These are phyloP conservation scores for Cutaneotrichosporon curvatum DNA, from an alignment of 1,284 basidiomycete genomes.

Conservation along the genomic window DNA sequence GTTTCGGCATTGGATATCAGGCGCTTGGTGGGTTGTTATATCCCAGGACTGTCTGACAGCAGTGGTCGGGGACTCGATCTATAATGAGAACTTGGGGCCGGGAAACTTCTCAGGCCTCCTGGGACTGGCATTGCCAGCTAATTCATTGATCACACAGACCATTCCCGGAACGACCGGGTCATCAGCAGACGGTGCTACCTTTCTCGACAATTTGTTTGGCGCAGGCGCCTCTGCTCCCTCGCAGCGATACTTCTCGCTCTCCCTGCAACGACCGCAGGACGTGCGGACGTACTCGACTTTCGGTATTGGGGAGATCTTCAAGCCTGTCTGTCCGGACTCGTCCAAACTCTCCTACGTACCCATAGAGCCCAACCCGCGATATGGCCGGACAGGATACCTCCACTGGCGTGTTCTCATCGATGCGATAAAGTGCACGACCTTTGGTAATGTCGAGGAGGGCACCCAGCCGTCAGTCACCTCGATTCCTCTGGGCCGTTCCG, in stretches of 20 bases:
- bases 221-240: conserved; percentile 37
- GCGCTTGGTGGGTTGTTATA: conserved; percentile 37
- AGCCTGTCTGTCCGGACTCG: conserved; percentile 30
- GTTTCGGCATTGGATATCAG: conserved; percentile 43
- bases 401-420: conserved; percentile 38
- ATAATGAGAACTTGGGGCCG: conserved; percentile 34
- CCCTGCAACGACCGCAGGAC: conserved; percentile 41
- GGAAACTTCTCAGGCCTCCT: conserved; percentile 42
- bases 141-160: conserved; percentile 34
- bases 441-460: conserved; percentile 22
- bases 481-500: conserved; percentile 26
- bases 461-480: conserved; percentile 16
- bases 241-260: conserved; percentile 38
- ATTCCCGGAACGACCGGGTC: conserved; percentile 42
- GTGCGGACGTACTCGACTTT: conserved; percentile 36
- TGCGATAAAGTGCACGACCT: conserved; percentile 26
- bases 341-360: conserved; percentile 35
- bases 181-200: conserved; percentile 43
- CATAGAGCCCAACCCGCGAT: conserved; percentile 35
- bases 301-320: conserved; percentile 34
- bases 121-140: conserved; percentile 42
- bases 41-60: neutral
- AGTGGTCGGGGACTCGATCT: conserved; percentile 34
- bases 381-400: conserved; percentile 36
- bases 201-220: conserved; percentile 46